Base-by-base conservation (phyloP, 164 flowering plant species). In the Liquidambar formosana region DNA sequence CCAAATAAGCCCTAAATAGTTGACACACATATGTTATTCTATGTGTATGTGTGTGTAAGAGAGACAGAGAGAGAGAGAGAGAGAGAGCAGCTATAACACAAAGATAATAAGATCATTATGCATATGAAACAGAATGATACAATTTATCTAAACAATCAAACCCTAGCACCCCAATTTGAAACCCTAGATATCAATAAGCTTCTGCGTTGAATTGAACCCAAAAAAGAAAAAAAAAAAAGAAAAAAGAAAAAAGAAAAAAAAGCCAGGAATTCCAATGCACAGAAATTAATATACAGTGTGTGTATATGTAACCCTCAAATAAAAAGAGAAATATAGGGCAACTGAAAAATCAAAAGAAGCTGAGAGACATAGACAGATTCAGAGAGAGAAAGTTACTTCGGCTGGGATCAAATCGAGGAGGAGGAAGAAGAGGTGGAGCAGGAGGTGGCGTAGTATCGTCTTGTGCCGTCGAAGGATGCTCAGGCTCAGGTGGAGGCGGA, bases 351-450 rank as follows among this genome's bases (percentile, higher is more conserved):
- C 64, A 12, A 38, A 23, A 1, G 4, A 38, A 14, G 54, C 22
- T 38, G 45, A 61, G 69, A 33, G 62, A n/a, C n/a, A n/a, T n/a
- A n/a, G n/a, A n/a, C n/a, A n/a, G n/a, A n/a, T n/a, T n/a, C n/a
- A 65, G 44, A 66, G 54, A 38, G 61, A 67, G 64, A 61, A 19
- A 57, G 4, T 61, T 79, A 79, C 82, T 79, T 69, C 84, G 80
- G 74, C 82, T 81, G 54, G 82, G 80, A 72, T 81, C 82, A 53
- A 79, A 79, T 10, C 70, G 72, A 48, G 76, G 78, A 28, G 70
- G 64, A 10, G 72, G 57, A 12, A 67, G 62, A 4, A 71, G 43
- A 1, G 44, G 46, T 4, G 54, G 25, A 1, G 56, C 22, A 19
- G 18, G 68, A 4, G 65, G 43, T 14, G 59, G 43, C 2, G 41